Evolutionary conservation across 2,329 filamentous ascomycete species (phyloP).

Genomic region (Diaporthe citrichinensis): DNA sequence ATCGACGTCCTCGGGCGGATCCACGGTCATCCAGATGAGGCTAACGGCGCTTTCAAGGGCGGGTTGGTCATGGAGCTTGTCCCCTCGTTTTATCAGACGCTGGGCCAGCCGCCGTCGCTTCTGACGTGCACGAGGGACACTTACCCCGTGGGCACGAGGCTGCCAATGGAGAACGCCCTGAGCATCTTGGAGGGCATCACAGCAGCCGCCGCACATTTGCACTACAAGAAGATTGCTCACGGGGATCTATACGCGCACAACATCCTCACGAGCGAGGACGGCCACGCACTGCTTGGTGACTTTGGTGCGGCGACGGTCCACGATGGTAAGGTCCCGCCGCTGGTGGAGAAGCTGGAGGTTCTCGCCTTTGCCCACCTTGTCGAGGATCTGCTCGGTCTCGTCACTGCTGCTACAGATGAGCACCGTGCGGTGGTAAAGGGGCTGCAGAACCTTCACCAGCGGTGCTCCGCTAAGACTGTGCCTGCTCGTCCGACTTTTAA

Average conservation of each 20-base stretch:
- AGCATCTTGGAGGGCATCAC: slow-evolving; percentile 58
- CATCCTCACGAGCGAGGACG: slow-evolving; percentile 56
- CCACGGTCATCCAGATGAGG: slow-evolving; percentile 55
- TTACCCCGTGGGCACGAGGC: slow-evolving; percentile 50
- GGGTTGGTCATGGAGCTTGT: slow-evolving; percentile 64
- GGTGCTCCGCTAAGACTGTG: slow-evolving; percentile 48
- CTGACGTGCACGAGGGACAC: slow-evolving; percentile 61
- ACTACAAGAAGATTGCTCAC: slow-evolving; percentile 58
- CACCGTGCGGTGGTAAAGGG: slow-evolving; percentile 40
- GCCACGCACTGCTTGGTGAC: slow-evolving; percentile 61
- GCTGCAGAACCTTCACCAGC: slow-evolving; percentile 48
- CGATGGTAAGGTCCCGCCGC: slow-evolving; percentile 42
- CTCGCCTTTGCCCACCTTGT: slow-evolving; percentile 63
- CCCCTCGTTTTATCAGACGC: slow-evolving; percentile 56
- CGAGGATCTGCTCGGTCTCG: slow-evolving; percentile 59
- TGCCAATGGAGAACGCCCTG: slow-evolving; percentile 51
- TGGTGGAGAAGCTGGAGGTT: slow-evolving; percentile 60
- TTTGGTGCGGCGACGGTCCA: slow-evolving; percentile 65
- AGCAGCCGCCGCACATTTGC: slow-evolving; percentile 59
- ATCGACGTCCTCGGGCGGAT: slow-evolving; percentile 61
- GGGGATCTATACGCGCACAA: slow-evolving; percentile 65
- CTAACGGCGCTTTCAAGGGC: slow-evolving; percentile 45
- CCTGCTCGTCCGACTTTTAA: slow-evolving; percentile 51
- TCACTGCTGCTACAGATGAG: slow-evolving; percentile 42
- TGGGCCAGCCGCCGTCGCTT: slow-evolving; percentile 60